Conservation (phyloP, 805 yeast genomes). For the Pichia occidentalis region DNA sequence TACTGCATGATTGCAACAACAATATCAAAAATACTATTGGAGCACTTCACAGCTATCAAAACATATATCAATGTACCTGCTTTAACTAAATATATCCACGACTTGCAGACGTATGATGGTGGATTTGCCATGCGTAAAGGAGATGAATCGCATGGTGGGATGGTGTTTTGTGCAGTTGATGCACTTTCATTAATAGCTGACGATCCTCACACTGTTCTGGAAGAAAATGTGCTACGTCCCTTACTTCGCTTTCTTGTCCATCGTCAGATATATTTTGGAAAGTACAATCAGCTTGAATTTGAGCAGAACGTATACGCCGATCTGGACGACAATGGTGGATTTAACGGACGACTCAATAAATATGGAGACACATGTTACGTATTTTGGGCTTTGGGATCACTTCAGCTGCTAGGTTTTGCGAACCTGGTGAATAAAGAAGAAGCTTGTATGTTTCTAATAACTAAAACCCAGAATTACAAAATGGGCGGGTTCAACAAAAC, state of each 20-base stretch:
- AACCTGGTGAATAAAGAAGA: constrained; percentile 32
- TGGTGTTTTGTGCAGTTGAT: constrained; percentile 78
- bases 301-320: constrained; percentile 32
- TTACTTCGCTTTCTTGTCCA: constrained; percentile 57
- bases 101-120: constrained; percentile 47
- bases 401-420: constrained; percentile 34
- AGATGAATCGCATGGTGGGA: constrained; percentile 77
- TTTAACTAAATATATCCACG: constrained; percentile 34
- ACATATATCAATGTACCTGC: constrained; percentile 38
- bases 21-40: constrained; percentile 44
- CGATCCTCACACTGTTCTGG: constrained; percentile 15
- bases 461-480: constrained; percentile 50
- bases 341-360: constrained; percentile 84
- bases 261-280: constrained; percentile 47
- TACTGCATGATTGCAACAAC: constrained; percentile 68
- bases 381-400: constrained; percentile 71
- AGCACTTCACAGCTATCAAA: constrained; percentile 16
- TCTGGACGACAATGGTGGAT: constrained; percentile 59
- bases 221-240: constrained; percentile 1
- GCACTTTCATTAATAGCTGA: constrained; percentile 40
- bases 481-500: constrained; percentile 77
- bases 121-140: constrained; percentile 53
- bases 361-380: constrained; percentile 81
- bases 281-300: constrained; percentile 25
- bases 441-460: constrained; percentile 40